Evolutionary conservation across 345 rosid species (phyloP), one percentile per base, ranked within the genome.

Genomic region (Psidium friedrichsthalianum): DNA sequence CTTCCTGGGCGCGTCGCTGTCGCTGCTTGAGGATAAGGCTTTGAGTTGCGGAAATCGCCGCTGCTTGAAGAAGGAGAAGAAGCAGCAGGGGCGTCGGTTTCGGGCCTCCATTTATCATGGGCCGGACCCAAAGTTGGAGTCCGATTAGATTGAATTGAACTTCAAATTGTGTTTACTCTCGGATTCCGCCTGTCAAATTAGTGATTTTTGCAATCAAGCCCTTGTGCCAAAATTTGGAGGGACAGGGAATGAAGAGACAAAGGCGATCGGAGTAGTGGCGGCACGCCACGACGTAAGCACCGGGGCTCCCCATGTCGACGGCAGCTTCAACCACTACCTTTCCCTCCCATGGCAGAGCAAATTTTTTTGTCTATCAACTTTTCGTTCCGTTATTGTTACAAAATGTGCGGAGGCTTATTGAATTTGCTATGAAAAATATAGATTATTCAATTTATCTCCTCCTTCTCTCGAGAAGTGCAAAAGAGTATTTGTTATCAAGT

Each of bases 251-350:
- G 3, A 16, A 32, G 24, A 69, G 78, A 69, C 2, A 4, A 32
- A 32, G 12, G 47, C 3, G 3, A 69, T 18, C 21, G 47, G 42
- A 69, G 47, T 18, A 32, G 78, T 1, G 18, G 24, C 0, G 5
- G 0, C 78, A 16, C 0, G 0, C 36, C 36, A 36, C 1, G 1
- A 64, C 5, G 44, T 16, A 4, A 32, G 6, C 47, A 32, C 6
- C 1, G 22, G 18, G 78, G 44, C 24, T 11, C 12, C 44, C 78
- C 12, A 4, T 1, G 24, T 64, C 1, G 1, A 64, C 0, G 1
- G 12, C 0, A 1, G 6, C 0, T 1, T 64, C 44, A 16, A 32
- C 24, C 44, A 9, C 22, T 1, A 1, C 47, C 12, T 32, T 21
- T 8, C 22, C 76, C 22, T 64, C 22, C 12, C 24, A 0, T 1